These are phyloP conservation scores for Monascus ruber DNA, from an alignment of 2,329 filamentous ascomycete genomes.

Conservation along the genomic window DNA sequence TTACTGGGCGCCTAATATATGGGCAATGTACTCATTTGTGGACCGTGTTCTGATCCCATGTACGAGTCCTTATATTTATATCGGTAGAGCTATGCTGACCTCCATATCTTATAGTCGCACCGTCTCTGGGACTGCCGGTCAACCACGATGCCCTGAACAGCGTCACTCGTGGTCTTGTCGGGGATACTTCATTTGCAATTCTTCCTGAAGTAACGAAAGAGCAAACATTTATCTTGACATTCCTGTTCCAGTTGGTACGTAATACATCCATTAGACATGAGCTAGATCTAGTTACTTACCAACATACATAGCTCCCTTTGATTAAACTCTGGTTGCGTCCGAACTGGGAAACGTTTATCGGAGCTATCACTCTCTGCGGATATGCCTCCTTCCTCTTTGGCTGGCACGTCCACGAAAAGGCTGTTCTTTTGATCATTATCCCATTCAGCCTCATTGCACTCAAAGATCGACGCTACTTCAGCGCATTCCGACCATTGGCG, in stretches of 20 bases:
- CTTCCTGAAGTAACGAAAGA: constrained; percentile 75
- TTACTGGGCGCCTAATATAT: constrained; percentile 96
- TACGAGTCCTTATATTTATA: constrained; percentile 35
- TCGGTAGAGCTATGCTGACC: constrained; percentile 19
- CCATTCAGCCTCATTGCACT: constrained; percentile 90
- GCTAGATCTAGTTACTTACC: neutral
- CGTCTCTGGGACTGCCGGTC: constrained; percentile 63
- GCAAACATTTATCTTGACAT: constrained; percentile 69
- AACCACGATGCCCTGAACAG: constrained; percentile 68
- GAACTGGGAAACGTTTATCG: constrained; percentile 81
- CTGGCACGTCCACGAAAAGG: constrained; percentile 98
- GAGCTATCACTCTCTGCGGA: constrained; percentile 80
- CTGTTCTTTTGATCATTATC: constrained; percentile 84
- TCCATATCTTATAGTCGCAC: constrained; percentile 52
- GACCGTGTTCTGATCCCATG: constrained; percentile 74
- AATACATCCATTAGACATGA: constrained; percentile 2
- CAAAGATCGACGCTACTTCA: constrained; percentile 77
- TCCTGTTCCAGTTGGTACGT: constrained; percentile 63
- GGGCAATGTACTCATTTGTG: constrained; percentile 89
- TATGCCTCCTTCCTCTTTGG: constrained; percentile 96
- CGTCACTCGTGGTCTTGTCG: constrained; percentile 84
- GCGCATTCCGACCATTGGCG: constrained; percentile 81
- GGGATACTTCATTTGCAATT: constrained; percentile 87
- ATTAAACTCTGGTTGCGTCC: constrained; percentile 70
- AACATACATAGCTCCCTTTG: constrained; percentile 48